These are phyloP conservation scores for Globisporangium apiculatum DNA, from an alignment of 352 stramenopile species.

Conservation along the genomic window DNA sequence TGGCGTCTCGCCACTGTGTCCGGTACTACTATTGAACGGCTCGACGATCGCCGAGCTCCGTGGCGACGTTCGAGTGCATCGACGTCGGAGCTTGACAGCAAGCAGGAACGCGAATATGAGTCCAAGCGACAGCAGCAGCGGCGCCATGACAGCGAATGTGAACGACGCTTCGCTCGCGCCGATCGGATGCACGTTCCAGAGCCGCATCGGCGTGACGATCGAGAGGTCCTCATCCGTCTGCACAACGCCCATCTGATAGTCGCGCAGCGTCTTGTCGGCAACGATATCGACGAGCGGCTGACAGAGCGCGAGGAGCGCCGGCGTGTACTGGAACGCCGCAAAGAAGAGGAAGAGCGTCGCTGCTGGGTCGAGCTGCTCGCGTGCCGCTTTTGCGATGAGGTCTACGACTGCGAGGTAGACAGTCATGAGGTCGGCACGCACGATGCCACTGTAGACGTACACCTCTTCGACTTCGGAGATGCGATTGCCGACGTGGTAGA, in stretches of 20 bases:
- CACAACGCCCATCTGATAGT: slow-evolving; percentile 5
- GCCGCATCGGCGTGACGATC: slow-evolving; percentile 9
- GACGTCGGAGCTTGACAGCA: not conserved
- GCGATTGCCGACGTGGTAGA: slow-evolving; percentile 12
- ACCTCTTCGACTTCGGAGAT: slow-evolving; percentile 20
- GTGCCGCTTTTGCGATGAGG: slow-evolving; percentile 16
- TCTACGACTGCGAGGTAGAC: slow-evolving; percentile 23
- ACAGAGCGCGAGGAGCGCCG: slow-evolving; percentile 2
- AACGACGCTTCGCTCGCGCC: not conserved
- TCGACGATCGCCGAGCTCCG: not conserved
- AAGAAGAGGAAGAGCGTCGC: slow-evolving; percentile 21
- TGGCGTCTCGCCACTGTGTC: not conserved
- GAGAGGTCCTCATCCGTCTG: slow-evolving; percentile 1
- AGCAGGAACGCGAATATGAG: not conserved
- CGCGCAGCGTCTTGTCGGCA: slow-evolving; percentile 4
- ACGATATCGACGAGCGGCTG: not conserved
- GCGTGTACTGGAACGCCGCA: slow-evolving; percentile 11
- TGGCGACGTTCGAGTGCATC: not conserved
- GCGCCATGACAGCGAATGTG: slow-evolving; percentile 2
- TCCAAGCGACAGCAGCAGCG: slow-evolving; percentile 5
- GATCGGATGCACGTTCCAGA: slow-evolving; percentile 7
- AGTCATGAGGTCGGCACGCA: slow-evolving; percentile 23
- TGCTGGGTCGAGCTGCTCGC: slow-evolving; percentile 24
- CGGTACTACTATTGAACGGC: not conserved
- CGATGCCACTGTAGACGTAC: slow-evolving; percentile 24